These are phyloP conservation scores for Coprinopsis strossmayeri DNA, from an alignment of 768 basidiomycete genomes.

Conservation along the genomic window DNA sequence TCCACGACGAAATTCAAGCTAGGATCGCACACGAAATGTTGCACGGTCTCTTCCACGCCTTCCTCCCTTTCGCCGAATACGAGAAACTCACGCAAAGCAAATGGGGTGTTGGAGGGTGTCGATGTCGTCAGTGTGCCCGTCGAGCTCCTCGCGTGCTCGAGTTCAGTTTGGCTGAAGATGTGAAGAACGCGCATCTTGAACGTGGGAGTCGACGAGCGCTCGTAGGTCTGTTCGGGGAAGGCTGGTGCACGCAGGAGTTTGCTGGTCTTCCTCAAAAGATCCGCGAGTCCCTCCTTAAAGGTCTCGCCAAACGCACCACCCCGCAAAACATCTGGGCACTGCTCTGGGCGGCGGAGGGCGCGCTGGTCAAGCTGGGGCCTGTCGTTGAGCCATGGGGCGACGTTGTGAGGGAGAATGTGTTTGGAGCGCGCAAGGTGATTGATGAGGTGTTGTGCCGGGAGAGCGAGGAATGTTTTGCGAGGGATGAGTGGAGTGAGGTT, in stretches of 20 bases:
- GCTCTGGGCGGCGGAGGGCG: slow-evolving; percentile 60
- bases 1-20: slow-evolving; percentile 76
- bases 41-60: slow-evolving; percentile 85
- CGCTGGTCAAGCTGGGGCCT: slow-evolving; percentile 44
- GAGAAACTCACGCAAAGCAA: slow-evolving; percentile 65
- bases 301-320: slow-evolving; percentile 62
- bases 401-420: slow-evolving; percentile 59
- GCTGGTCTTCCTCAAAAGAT: slow-evolving; percentile 59
- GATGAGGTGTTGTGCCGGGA: slow-evolving; percentile 56
- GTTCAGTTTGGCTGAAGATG: slow-evolving; percentile 73
- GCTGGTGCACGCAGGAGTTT: slow-evolving; percentile 84
- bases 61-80: slow-evolving; percentile 73
- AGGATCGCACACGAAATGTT: slow-evolving; percentile 84
- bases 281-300: slow-evolving; percentile 64
- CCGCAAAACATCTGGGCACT: slow-evolving; percentile 62
- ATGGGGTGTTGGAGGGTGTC: slow-evolving; percentile 82
- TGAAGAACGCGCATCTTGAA: slow-evolving; percentile 65
- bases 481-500: slow-evolving; percentile 66
- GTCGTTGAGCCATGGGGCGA: slow-evolving; percentile 72
- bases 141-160: slow-evolving; percentile 79
- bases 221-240: slow-evolving; percentile 80
- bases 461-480: slow-evolving; percentile 59
- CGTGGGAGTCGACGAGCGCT: slow-evolving; percentile 68
- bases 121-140: slow-evolving; percentile 77
- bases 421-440: slow-evolving; percentile 51